These are phyloP conservation scores for Penicillium mononematosum DNA, from an alignment of 495 filamentous ascomycete species.

Conservation along the genomic window DNA sequence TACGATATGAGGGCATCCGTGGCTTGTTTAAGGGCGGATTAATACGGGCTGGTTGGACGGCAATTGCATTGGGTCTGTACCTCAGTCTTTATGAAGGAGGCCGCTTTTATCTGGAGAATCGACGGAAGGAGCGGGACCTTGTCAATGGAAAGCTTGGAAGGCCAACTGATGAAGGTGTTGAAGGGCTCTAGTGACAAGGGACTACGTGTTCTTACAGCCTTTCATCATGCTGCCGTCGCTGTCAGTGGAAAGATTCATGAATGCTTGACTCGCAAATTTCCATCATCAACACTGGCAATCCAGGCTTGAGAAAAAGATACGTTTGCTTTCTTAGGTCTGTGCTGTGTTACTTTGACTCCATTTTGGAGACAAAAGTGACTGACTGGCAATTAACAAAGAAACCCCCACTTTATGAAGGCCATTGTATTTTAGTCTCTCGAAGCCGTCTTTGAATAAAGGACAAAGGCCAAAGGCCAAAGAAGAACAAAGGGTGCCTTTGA, in stretches of 20 bases:
- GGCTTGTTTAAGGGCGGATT: conserved; percentile 77
- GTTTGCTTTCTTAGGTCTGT: background rate
- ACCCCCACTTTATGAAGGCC: background rate
- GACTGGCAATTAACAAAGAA: background rate
- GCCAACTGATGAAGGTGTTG: conserved; percentile 4
- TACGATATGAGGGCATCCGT: conserved; percentile 59
- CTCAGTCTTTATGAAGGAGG: conserved; percentile 82
- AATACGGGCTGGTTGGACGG: conserved; percentile 77
- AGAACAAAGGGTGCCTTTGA: background rate
- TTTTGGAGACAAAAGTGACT: too few species aligned
- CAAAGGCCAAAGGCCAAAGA: background rate
- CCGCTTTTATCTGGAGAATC: conserved; percentile 64
- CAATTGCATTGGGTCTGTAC: conserved; percentile 78
- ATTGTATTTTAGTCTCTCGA: background rate
- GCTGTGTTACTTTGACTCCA: background rate
- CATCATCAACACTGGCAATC: background rate
- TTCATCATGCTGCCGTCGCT: background rate
- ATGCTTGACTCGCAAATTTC: background rate
- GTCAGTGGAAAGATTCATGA: background rate
- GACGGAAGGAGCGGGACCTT: conserved; percentile 24
- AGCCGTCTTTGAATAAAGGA: background rate
- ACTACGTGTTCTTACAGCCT: background rate
- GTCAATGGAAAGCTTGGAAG: background rate
- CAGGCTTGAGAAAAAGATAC: background rate
- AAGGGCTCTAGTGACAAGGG: conserved; percentile 1